Percentiles rank a stretch among this genome's conserved stretches.
These are phyloP conservation scores for Citrus glauca DNA, from an alignment of 345 rosid species.

Conservation along the genomic window DNA sequence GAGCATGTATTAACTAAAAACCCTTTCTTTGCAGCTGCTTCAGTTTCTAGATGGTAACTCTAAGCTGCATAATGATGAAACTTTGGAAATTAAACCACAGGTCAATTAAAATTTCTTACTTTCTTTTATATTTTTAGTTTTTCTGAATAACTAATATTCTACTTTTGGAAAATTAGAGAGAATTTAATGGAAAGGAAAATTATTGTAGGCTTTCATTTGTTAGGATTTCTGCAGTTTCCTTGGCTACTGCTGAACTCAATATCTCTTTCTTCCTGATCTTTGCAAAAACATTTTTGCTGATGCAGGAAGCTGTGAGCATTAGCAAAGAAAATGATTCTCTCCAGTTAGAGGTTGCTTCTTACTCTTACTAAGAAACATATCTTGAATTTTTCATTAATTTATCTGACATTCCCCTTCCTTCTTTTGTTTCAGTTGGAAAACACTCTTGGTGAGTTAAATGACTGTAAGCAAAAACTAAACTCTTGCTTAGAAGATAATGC, in stretches of 20 bases:
- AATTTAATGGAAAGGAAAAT: neutral
- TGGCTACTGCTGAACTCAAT: slow-evolving; percentile 3
- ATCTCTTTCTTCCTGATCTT: neutral
- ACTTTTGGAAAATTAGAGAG: neutral
- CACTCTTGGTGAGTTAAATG: slow-evolving; percentile 58
- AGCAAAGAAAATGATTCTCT: slow-evolving; percentile 51
- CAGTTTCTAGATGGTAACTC: slow-evolving; percentile 55
- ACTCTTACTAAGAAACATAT: slow-evolving; percentile 12
- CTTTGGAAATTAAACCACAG: slow-evolving; percentile 41
- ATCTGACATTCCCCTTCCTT: slow-evolving; percentile 17
- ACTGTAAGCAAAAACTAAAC: slow-evolving; percentile 59
- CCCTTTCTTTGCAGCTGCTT: slow-evolving; percentile 44
- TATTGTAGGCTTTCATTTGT: neutral
- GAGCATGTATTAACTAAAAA: neutral
- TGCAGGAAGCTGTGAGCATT: slow-evolving; percentile 40
- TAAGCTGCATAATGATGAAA: slow-evolving; percentile 34
- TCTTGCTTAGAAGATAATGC: slow-evolving; percentile 81
- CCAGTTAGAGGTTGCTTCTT: slow-evolving; percentile 58
- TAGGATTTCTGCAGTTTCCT: neutral
- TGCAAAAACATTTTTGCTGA: slow-evolving; percentile 11
- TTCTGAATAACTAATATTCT: neutral
- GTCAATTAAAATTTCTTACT: slow-evolving; percentile 29
- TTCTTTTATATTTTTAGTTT: slow-evolving; percentile 12
- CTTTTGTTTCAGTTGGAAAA: slow-evolving; percentile 50
- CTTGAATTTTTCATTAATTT: neutral